Base-by-base conservation (phyloP, 495 filamentous ascomycete species). In the Aspergillus steynii region DNA sequence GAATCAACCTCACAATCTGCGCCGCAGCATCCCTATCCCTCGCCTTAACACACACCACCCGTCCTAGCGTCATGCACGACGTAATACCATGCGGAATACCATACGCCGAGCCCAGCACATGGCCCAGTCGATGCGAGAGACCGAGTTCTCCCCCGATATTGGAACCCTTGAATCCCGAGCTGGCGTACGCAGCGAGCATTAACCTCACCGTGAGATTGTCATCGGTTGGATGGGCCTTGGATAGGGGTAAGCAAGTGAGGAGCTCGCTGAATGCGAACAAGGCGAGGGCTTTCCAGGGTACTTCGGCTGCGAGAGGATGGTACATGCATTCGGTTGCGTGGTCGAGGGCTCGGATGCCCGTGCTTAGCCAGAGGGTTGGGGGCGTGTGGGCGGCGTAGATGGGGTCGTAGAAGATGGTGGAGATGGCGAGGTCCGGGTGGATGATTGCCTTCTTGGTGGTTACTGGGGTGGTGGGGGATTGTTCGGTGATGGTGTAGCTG, bases 81-180 rank as follows among this genome's bases (percentile, higher is more conserved):
- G 56, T 59, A 51, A 51, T 59, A 15, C 56, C 56, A 59, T 59
- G 56, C 5, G 56, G 56, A 37, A 59, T 59, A 50, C 56, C 56
- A 26, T 59, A 59, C 28, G 47, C 27, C 32, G 46, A 50, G 3
- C 56, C 56, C 27, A 59, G 10, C 12, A 47, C 56, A 42, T 59
- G 45, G 5, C 56, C 56, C 10, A 59, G 32, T 27, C 25, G 32
- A 37, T 59, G 56, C 6, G 37, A 48, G 28, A 59, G 47, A 3
- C 56, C 56, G 47, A 59, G 42, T 3, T 25, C n/a, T 2, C 56
- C 56, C 12, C 34, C 50, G 4, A 51, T 48, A 26, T 29, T 7
- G 14, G 31, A 20, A n/a, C 56, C 56, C 12, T 48, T 34, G 9
- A 59, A 29, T 8, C 56, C 56, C 27, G 45, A 48, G 42, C 56